Evolutionary conservation across 306 rosid genomes (phyloP), one percentile per base, ranked within the genome.

Genomic region (Lathyrus sativus): DNA sequence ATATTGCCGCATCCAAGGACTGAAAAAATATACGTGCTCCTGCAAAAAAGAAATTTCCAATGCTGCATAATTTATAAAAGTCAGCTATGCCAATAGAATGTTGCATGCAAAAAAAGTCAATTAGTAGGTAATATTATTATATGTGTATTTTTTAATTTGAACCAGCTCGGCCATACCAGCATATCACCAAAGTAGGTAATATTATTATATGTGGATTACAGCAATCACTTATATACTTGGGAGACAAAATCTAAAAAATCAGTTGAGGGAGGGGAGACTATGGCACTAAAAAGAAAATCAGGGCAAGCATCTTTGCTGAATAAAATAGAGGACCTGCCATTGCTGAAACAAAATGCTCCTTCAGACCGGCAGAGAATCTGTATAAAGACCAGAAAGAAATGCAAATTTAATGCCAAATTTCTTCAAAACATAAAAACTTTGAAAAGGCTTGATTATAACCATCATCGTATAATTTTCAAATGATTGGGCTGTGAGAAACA

Each of bases 1-100:
- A 92, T 74, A 92, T 89, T 70, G 98, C 96, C 39, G 98, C 96
- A 85, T 92, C 98, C 77, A 92, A 80, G n/a, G 98, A 92, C 83
- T 77, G 93, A 75, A 92, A 92, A 82, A 89, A 92, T 74, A 82
- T 72, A 2, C 96, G 96, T 13, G 98, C 96, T 41, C 98, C 98
- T 71, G 98, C 98, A 74, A 92, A 92, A 86, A 92, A 92, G 96
- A 92, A 92, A 82, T 92, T 92, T 43, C 98, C 98, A 79, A 92
- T 88, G 85, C 98, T 88, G 96, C 89, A 66, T 54, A 73, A 74
- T 71, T 74, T 56, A 68, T 65, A 45, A 68, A 58, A 75, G 79
- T 78, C 74, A 79, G 92, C 70, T 63, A 63, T 64, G 33, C 19
- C 67, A 37, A 18, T 18, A n/a, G 11, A 43, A 61, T 53, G 18